Conservation (phyloP, 2,329 filamentous ascomycete genomes). For the Nigrospora oryzae region DNA sequence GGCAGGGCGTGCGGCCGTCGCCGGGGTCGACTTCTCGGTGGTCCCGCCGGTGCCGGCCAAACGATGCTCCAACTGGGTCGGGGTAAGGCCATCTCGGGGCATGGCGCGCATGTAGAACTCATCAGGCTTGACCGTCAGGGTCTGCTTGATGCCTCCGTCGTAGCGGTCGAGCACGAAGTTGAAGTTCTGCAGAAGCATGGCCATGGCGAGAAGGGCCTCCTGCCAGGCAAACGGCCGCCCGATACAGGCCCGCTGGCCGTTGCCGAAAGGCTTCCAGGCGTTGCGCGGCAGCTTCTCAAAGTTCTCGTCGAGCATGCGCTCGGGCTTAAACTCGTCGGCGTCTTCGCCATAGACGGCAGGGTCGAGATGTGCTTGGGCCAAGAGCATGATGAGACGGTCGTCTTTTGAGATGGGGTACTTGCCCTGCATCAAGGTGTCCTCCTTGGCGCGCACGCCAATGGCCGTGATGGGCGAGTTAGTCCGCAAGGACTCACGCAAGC, state of each 20-base stretch:
- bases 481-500: slow-evolving; percentile 44
- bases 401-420: slow-evolving; percentile 42
- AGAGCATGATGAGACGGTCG: slow-evolving; percentile 32
- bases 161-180: slow-evolving; percentile 56
- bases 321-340: slow-evolving; percentile 48
- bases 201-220: slow-evolving; percentile 35
- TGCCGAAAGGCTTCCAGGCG: slow-evolving; percentile 45
- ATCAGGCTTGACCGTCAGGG: slow-evolving; percentile 4
- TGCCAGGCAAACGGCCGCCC: slow-evolving; percentile 47
- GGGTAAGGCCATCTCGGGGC: slow-evolving; percentile 33
- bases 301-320: slow-evolving; percentile 51
- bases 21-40: slow-evolving; percentile 1
- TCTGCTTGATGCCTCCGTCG: slow-evolving; percentile 29
- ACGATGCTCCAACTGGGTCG: slow-evolving; percentile 36
- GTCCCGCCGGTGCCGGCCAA: slow-evolving; percentile 18
- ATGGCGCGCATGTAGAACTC: slow-evolving; percentile 40
- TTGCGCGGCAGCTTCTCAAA: slow-evolving; percentile 28
- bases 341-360: slow-evolving; percentile 48
- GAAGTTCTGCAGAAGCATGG: slow-evolving; percentile 63
- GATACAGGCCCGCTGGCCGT: slow-evolving; percentile 42
- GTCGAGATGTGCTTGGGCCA: slow-evolving; percentile 44
- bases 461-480: slow-evolving; percentile 39
- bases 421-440: slow-evolving; percentile 38
- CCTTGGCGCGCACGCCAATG: slow-evolving; percentile 31
- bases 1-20: neutral